Evolutionary conservation across 257 asterid species (phyloP), one percentile per base, ranked within the genome.

Genomic region (Fraxinus anomala): DNA sequence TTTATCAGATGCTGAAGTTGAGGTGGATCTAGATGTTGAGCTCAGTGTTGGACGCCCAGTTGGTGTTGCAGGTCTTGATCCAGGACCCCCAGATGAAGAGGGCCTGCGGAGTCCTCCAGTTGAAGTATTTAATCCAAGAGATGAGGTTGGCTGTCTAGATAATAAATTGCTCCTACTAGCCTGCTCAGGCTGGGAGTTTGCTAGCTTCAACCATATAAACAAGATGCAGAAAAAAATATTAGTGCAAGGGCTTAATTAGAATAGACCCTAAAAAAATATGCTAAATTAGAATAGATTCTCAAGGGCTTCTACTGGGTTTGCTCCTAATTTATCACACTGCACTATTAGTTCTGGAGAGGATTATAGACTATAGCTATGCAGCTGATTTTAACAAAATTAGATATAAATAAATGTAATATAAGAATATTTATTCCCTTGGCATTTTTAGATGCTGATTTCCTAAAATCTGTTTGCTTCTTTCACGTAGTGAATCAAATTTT

Each of bases 41-140:
- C 74, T 85, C 77, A 80, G 79, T 56, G 84, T 83, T 37, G 88
- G 87, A 6, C 90, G 88, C 61, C 87, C 86, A n/a, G 87, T 84
- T 40, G 90, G 90, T 47, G 92, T 86, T 76, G 86, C 81, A 68
- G 91, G 87, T 81, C 91, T 82, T 59, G 89, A 82, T 24, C 92
- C 76, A 33, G 75, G 61, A 59, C 83, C 90, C 74, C 92, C 85
- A 44, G 92, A 82, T 39, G 92, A 88, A 30, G 90, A 84, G 30
- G 89, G 91, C 76, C 92, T 75, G 54, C 87, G 88, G 66, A 84
- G 76, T 72, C 85, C 86, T 30, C 80, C 77, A 79, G 76, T 81
- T 34, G 88, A 80, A 70, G 82, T 69, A 72, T 81, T 88, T 79
- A 84, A 66, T 72, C 90, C 89, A 34, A 75, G 81, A 24, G 87